Conservation (phyloP, 345 rosid species). For the Microcos paniculata region DNA sequence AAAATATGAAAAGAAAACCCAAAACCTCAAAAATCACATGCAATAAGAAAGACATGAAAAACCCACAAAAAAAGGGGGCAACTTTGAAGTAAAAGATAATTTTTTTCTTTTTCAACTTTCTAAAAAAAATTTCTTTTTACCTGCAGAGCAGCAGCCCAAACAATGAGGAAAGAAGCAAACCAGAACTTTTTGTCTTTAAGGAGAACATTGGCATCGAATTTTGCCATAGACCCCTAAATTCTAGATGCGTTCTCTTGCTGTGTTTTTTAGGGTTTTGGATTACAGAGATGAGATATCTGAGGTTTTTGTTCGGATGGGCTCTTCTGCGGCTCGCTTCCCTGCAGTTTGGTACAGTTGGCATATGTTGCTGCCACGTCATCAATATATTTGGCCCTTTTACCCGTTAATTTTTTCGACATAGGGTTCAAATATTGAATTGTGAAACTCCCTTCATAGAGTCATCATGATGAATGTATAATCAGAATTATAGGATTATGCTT, state of each 20-base stretch:
- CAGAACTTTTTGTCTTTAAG: conserved; percentile 83
- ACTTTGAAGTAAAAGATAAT: background rate
- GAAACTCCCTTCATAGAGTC: too few species aligned
- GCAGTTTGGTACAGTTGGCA: background rate
- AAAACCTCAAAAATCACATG: background rate
- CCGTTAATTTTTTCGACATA: too few species aligned
- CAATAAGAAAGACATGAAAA: background rate
- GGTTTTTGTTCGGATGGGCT: background rate
- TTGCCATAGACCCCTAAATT: conserved; percentile 48
- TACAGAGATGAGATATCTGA: background rate
- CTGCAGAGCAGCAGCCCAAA: conserved; percentile 95
- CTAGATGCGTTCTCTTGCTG: background rate
- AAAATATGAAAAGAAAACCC: background rate
- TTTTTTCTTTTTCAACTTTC: background rate
- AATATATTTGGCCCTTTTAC: background rate
- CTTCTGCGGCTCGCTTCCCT: background rate
- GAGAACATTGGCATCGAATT: conserved; percentile 51
- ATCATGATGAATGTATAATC: too few species aligned
- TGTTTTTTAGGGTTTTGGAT: background rate
- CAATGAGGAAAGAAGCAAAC: conserved; percentile 74
- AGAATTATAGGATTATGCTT: too few species aligned
- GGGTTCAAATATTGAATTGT: too few species aligned
- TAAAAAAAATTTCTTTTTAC: conserved; percentile 23
- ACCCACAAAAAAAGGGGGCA: background rate
- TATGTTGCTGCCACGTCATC: background rate